phyloP scores from a whole-genome alignment of 2,329 filamentous ascomycete genomes.

The Zasmidium citrigriseum region DNA sequence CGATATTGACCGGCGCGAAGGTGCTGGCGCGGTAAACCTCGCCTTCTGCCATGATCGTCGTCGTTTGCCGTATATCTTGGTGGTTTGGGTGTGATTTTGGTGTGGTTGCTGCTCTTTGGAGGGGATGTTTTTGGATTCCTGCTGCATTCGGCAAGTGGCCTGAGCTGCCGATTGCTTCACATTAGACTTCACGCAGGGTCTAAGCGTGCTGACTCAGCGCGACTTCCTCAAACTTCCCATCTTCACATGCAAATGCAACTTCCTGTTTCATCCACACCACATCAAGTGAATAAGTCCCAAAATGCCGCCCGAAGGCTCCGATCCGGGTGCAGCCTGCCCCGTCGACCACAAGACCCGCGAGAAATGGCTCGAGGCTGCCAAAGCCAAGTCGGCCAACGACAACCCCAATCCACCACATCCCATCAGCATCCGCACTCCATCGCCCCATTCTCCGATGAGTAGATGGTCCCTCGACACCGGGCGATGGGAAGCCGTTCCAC shows the following conservation, averaged over 20 bases:
- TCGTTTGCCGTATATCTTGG: too few relatives aligned
- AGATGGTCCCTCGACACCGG: conserved; percentile 37
- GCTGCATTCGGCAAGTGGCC: neutral
- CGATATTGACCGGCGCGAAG: conserved; percentile 96
- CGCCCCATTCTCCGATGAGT: conserved; percentile 19
- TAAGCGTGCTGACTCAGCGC: conserved; percentile 1
- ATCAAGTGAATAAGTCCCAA: conserved; percentile 3
- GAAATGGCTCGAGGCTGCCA: conserved; percentile 77
- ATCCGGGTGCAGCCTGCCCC: conserved; percentile 64
- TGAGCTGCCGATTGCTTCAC: neutral
- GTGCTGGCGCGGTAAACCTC: conserved; percentile 87
- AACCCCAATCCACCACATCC: conserved; percentile 14
- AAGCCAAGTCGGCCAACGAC: conserved; percentile 37
- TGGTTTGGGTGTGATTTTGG: neutral
- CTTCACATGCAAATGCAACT: neutral
- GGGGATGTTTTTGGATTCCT: conserved; percentile 1
- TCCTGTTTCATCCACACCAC: neutral
- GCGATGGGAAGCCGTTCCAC: conserved; percentile 29
- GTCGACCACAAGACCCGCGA: conserved; percentile 89
- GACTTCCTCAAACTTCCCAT: conserved; percentile 2
- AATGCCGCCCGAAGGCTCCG: conserved; percentile 35
- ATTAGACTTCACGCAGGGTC: conserved; percentile 1
- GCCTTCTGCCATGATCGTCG: conserved; percentile 40
- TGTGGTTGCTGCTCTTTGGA: neutral
- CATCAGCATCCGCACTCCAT: conserved; percentile 18